A percentile compares a stretch with the other conserved stretches of the same genome.
These are phyloP conservation scores for Rhodosporidiobolus odoratus DNA, from an alignment of 768 basidiomycete species.

Conservation along the genomic window DNA sequence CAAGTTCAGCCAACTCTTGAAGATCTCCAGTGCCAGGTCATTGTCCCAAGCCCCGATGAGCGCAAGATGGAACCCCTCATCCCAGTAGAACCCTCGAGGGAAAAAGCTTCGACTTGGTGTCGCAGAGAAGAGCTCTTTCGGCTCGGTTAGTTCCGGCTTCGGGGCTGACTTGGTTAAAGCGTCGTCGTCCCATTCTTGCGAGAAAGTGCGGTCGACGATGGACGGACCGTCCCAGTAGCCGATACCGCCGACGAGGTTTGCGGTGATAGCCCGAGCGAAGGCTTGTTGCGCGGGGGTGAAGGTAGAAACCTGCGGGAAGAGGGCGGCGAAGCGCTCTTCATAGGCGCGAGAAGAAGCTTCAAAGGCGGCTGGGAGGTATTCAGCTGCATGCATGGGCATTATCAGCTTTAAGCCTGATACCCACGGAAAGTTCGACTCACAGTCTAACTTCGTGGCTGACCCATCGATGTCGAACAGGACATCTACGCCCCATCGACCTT, in stretches of 20 bases:
- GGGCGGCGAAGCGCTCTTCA: constrained; percentile 60
- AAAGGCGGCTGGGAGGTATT: constrained; percentile 64
- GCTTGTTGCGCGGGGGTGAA: constrained; percentile 54
- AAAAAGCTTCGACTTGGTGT: constrained; percentile 97
- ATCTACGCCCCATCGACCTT: constrained; percentile 82
- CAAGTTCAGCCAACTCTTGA: constrained; percentile 80
- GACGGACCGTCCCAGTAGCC: constrained; percentile 92
- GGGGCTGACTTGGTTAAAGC: constrained; percentile 52
- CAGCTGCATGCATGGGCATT: constrained; percentile 51
- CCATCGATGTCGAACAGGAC: constrained; percentile 70
- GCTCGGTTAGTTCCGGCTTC: constrained; percentile 57
- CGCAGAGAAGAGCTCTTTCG: constrained; percentile 73
- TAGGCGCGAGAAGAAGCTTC: constrained; percentile 61
- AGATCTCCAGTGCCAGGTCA: constrained; percentile 79
- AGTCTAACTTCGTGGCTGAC: constrained; percentile 51
- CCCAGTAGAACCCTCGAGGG: constrained; percentile 97
- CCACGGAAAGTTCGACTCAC: constrained; percentile 51
- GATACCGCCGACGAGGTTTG: constrained; percentile 85
- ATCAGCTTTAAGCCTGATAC: no score
- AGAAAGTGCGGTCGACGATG: constrained; percentile 75
- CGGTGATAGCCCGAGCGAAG: constrained; percentile 83
- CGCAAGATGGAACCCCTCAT: constrained; percentile 91
- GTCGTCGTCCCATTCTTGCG: constrained; percentile 82
- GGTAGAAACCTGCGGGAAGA: constrained; percentile 62
- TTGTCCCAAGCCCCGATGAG: constrained; percentile 92